Evolutionary conservation across 306 rosid species (phyloP).

Genomic region (Arachis stenosperma): DNA sequence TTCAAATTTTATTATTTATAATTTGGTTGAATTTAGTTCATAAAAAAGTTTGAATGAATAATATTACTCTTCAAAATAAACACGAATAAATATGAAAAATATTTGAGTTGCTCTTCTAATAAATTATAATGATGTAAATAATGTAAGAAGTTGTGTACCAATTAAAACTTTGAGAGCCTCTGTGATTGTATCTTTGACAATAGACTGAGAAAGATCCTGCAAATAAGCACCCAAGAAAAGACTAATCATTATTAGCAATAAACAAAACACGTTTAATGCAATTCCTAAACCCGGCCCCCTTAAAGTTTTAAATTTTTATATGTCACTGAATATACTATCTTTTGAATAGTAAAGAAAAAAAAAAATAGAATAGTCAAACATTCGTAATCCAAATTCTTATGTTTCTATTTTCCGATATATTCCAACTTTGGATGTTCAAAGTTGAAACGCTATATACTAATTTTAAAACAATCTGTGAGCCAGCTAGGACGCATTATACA

Average conservation of each 20-base stretch:
- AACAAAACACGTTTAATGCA: neutral
- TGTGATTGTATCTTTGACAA: slow-evolving; percentile 51
- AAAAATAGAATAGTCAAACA: too few species aligned
- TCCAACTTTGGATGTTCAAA: neutral
- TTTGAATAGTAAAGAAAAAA: too few species aligned
- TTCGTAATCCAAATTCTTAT: too few species aligned
- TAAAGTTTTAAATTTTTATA: too few species aligned
- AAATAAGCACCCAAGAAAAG: slow-evolving; percentile 2
- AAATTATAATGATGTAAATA: neutral
- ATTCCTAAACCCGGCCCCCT: too few species aligned
- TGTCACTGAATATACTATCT: too few species aligned
- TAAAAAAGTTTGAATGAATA: too few species aligned
- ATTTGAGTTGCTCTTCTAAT: neutral
- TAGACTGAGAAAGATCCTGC: slow-evolving; percentile 60
- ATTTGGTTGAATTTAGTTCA: too few species aligned
- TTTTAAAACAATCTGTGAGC: too few species aligned
- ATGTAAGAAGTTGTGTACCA: slow-evolving; percentile 44
- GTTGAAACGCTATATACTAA: neutral
- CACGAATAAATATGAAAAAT: neutral
- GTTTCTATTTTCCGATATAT: too few species aligned
- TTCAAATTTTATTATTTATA: too few species aligned
- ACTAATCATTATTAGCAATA: neutral
- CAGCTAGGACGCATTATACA: neutral
- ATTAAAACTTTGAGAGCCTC: slow-evolving; percentile 69
- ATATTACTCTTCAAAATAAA: too few species aligned